phyloP scores from a whole-genome alignment of 2,329 filamentous ascomycete species.

The Plenodomus lindquistii region DNA sequence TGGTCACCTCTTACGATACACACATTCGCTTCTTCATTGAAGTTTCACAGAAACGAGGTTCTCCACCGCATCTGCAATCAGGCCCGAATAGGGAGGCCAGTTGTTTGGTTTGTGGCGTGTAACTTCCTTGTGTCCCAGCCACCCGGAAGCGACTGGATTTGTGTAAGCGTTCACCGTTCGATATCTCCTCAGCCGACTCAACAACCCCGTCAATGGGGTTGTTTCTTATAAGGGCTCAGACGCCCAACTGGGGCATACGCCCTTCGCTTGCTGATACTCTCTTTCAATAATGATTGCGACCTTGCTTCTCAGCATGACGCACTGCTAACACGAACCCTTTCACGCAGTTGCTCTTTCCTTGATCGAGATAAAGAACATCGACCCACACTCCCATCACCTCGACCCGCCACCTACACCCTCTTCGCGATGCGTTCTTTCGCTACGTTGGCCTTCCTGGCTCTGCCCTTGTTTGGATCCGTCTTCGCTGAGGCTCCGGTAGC shows the following conservation, averaged over 20 bases:
- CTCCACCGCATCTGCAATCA: background rate
- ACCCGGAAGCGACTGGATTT: constrained; percentile 13
- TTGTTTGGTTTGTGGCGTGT: constrained; percentile 7
- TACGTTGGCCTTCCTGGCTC: constrained; percentile 33
- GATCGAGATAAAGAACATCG: background rate
- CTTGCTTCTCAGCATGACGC: constrained; percentile 8
- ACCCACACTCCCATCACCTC: background rate
- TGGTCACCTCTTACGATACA: background rate
- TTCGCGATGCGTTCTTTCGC: constrained; percentile 35
- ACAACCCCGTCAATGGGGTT: constrained; percentile 6
- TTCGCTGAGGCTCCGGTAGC: constrained; percentile 24
- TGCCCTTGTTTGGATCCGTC: constrained; percentile 34
- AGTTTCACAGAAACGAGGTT: background rate
- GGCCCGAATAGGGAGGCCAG: constrained; percentile 1
- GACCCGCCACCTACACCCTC: background rate
- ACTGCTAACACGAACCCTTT: constrained; percentile 20
- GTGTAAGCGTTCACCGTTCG: constrained; percentile 11
- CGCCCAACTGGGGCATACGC: constrained; percentile 8
- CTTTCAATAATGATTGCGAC: background rate
- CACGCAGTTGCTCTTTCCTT: constrained; percentile 15
- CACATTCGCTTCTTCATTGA: constrained; percentile 1
- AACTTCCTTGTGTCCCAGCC: constrained; percentile 6
- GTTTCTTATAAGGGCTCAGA: constrained; percentile 6
- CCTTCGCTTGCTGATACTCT: constrained; percentile 9
- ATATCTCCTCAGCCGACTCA: constrained; percentile 1